Evolutionary conservation across 805 yeast species (phyloP).

Genomic region (Starmerella roubikii): DNA sequence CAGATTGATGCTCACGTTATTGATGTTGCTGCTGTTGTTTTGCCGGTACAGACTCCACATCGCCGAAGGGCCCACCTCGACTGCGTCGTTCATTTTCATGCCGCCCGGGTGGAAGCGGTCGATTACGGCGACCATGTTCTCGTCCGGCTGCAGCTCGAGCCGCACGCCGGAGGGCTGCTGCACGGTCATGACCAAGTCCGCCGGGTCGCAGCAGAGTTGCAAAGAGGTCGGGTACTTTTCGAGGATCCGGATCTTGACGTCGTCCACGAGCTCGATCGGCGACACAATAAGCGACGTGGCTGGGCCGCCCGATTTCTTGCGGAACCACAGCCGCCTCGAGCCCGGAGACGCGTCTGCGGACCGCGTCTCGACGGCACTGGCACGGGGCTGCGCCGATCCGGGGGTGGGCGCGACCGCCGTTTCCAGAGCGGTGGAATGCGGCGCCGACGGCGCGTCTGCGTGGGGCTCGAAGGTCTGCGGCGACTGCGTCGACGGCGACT

Average conservation of each 20-base stretch:
- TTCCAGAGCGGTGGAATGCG: no score
- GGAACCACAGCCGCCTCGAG: conserved; percentile 14
- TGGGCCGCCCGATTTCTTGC: conserved; percentile 23
- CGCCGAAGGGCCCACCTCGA: conserved; percentile 33
- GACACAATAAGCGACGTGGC: conserved; percentile 60
- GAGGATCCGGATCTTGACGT: conserved; percentile 53
- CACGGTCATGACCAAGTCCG: conserved; percentile 35
- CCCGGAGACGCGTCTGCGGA: conserved; percentile 2
- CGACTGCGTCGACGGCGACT: no score
- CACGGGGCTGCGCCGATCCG: no score
- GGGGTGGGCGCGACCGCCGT: no score
- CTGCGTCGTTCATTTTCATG: conserved; percentile 52
- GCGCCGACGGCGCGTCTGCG: background rate
- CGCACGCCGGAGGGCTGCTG: conserved; percentile 8
- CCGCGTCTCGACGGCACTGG: background rate
- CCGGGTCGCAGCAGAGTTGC: conserved; percentile 50
- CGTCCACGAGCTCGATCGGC: conserved; percentile 56
- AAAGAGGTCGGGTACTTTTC: conserved; percentile 55
- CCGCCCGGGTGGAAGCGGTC: conserved; percentile 54
- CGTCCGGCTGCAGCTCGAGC: conserved; percentile 40
- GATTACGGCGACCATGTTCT: conserved; percentile 40
- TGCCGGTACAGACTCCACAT: background rate
- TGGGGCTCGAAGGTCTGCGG: no score
- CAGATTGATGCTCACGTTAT: no score
- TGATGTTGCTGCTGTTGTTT: no score